Conservation (phyloP, 257 asterid species). For the Solanum chaucha region DNA sequence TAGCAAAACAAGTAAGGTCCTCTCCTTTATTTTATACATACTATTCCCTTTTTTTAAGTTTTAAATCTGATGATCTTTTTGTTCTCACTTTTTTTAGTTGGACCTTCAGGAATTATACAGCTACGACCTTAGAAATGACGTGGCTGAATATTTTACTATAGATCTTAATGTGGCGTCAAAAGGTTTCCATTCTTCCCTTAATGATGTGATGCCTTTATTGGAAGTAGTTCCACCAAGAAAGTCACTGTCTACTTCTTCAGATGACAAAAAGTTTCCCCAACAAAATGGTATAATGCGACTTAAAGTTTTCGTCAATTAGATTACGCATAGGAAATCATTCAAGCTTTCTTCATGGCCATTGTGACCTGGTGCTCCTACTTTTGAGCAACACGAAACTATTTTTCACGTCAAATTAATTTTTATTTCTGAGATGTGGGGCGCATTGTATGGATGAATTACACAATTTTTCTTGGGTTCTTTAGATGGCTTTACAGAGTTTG, state of each 20-base stretch:
- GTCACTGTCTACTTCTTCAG: neutral
- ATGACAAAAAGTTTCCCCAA: too few relatives aligned
- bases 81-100: neutral
- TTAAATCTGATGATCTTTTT: too few relatives aligned
- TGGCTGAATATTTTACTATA: neutral
- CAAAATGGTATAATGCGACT: too few relatives aligned
- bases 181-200: neutral
- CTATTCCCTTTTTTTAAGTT: too few relatives aligned
- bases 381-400: neutral
- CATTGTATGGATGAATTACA: neutral
- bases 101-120: neutral
- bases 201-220: too few relatives aligned
- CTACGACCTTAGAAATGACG: neutral
- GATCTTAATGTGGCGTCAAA: neutral
- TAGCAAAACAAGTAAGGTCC: neutral
- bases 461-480: too few relatives aligned
- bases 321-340: too few relatives aligned
- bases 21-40: too few relatives aligned
- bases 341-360: too few relatives aligned
- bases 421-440: neutral
- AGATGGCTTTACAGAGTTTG: too few relatives aligned
- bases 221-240: neutral
- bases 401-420: too few relatives aligned
- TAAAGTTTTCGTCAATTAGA: too few relatives aligned
- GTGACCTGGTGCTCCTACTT: neutral